Evolutionary conservation across 2,329 filamentous ascomycete genomes (phyloP).

Genomic region (Diaporthe sp.): DNA sequence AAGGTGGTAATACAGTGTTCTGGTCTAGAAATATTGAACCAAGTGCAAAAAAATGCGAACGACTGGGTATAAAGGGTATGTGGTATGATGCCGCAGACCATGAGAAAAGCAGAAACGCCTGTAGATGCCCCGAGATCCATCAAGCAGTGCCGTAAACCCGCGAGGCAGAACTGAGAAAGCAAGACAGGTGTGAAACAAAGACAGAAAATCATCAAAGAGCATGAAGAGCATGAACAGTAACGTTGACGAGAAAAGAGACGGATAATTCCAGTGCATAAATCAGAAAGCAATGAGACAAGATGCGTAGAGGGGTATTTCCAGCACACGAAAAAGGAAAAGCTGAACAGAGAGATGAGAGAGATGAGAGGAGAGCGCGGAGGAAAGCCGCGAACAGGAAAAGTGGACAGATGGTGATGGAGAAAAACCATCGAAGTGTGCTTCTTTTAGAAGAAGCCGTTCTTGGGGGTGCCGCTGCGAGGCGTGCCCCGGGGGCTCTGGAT

Average conservation of each 20-base stretch:
- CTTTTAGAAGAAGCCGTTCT: conserved; percentile 42
- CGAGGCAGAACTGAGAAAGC: conserved; percentile 29
- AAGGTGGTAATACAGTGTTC: conserved; percentile 26
- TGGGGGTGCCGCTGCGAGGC: conserved; percentile 53
- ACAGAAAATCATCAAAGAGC: conserved; percentile 1
- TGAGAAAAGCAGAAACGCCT: conserved; percentile 31
- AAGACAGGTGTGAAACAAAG: conserved; percentile 7
- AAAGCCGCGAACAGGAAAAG: not conserved
- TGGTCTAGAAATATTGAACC: conserved; percentile 18
- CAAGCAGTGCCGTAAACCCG: conserved; percentile 36
- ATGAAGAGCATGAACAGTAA: conserved; percentile 5
- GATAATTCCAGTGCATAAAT: not conserved
- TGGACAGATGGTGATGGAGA: not conserved
- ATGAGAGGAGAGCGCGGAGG: conserved; percentile 26
- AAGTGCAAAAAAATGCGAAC: conserved; percentile 6
- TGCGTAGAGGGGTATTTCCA: conserved; percentile 32
- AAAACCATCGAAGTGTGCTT: not conserved
- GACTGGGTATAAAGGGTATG: conserved; percentile 37
- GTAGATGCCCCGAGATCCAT: conserved; percentile 37
- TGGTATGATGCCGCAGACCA: conserved; percentile 36
- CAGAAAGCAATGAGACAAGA: not conserved
- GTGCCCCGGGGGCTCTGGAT: conserved; percentile 67
- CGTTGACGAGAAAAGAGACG: not conserved
- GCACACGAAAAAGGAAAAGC: not conserved
- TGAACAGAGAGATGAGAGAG: not conserved